Evolutionary conservation across 1,284 basidiomycete species (phyloP), one percentile per base, ranked within the genome.

Genomic region (Tylopilus sp.): DNA sequence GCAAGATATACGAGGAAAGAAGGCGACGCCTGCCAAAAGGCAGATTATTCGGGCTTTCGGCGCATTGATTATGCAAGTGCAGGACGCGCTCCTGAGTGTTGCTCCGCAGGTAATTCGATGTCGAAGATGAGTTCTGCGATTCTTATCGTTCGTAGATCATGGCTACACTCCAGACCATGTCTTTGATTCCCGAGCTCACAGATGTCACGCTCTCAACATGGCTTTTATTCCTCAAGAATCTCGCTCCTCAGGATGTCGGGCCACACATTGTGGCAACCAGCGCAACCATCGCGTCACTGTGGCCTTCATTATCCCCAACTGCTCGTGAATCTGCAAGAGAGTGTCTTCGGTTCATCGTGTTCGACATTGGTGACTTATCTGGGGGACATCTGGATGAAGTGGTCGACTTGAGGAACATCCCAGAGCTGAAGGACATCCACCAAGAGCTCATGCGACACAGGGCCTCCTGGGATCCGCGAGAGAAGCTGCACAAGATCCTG

Each of bases 161-260:
- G 86, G 93, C 96, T 0, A 93, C 89, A n/a, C 78, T 99, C 36
- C 96, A 97, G 70, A 92, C 89, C 16, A 91, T 88, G 65, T 76
- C 98, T 7, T 72, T 75, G 36, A 75, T 86, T 9, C 77, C 79
- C 0, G 86, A 87, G 48, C 75, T 99, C 5, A 79, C 89, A 1
- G 79, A 88, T 49, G 83, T 85, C 4, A 90, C 92, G 0, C 75
- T 99, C 2, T 73, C 81, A 34, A 91, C 86, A 41, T 98, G 95
- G 94, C 69, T 79, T 48, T 75, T 73, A 16, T 97, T 98, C 68
- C 74, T 97, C 56, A 79, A 74, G 7, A 84, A 83, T 1, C 70
- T 97, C 35, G 73, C 76, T 5, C 78, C 81, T 23, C 69, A 71
- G 31, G 94, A 98, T 53, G 75, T 96, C 23, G 89, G 90, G 1